Base-by-base conservation (phyloP, 495 filamentous ascomycete species). In the Penicillium paxilli region DNA sequence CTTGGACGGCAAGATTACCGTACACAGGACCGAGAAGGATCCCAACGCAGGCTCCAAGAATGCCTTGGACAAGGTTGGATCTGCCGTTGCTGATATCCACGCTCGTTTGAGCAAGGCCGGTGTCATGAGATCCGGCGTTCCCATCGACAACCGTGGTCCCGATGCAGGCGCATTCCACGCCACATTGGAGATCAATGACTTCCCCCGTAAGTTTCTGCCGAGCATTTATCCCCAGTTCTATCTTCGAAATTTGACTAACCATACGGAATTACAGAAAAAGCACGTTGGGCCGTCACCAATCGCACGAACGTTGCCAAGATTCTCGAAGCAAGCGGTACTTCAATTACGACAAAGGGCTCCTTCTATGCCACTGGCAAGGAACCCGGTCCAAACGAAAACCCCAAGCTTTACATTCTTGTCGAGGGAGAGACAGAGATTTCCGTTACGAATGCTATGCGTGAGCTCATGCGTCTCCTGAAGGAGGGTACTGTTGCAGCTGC, bases 281-380 rank as follows among this genome's bases (percentile, higher is more conserved):
- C 95, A 57, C 85, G 94, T 51, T 99, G 94, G 94, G 93, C 91
- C 19, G 94, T 99, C 70, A 99, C 94, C 44, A 99, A 99, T 66
- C 85, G 94, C 38, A 99, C 95, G 5, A 99, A 99, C 62, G 94
- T 99, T 51, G 94, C 94, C 56, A 97, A 97, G 77, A 96, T 99
- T 49, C 81, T 99, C 47, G 94, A 99, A 67, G 83, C 89, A 5
- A 96, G 91, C 1, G 94, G 92, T 28, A 96, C 92, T 6, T 95
- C 90, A 4, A 99, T 99, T 70, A 99, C 94, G 0, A 97, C 91
- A 40, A 99, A 99, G 73, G 94, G 94, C 51, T 93, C 76, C 50
- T 98, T 87, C 71, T 98, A 97, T 59, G 69, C 87, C 1, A 44
- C 85, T 2, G 94, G 92, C 48, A 96, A 94, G 68, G 85, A 88